Base-by-base conservation (phyloP, 2,329 filamentous ascomycete species). In the Aquanectria penicillioides region DNA sequence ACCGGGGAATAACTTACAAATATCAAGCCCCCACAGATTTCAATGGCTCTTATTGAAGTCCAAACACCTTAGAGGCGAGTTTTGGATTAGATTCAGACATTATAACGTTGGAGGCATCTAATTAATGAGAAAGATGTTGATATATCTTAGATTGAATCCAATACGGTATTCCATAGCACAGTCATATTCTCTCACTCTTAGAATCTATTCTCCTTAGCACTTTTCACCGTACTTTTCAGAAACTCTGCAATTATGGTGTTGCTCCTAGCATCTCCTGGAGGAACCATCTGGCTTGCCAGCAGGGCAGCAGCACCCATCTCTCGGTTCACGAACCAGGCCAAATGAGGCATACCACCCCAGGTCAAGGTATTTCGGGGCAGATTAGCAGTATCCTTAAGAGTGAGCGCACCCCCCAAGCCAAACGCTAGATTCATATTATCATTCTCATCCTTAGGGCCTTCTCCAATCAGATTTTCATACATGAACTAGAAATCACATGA, bases 321-420 rank as follows among this genome's bases (percentile, higher is more conserved):
- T 9, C 51, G 51, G 11, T 54, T 54, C 3, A 54, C 31, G 13
- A 54, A 54, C 51, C 51, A 54, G 7, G 38, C 38, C 29, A 54
- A 12, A 23, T 54, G 38, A 1, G 51, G 51, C 51, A 54, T 54
- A 5, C 51, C 51, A 11, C 40, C 40, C 51, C 51, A 47, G 8
- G 51, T 31, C 2, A 54, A 33, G 20, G 25, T 51, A 26, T 51
- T 51, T 6, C 15, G 17, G 6, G 48, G 48, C 2, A 51, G 36
- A 15, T 51, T 51, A 10, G 13, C 17, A 23, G 48, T 51, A 8
- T 51, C 48, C 17, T 31, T 41, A 6, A 22, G 25, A 5, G 48
- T 44, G 17, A 54, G 40, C 6, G 29, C 15, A 3, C 51, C 51
- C 13, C 40, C 51, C 9, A 54, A 12, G 9, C 31, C 51, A 46